These are phyloP conservation scores for Simmondsia chinensis DNA, from an alignment of 148 eudicot genomes.

Conservation along the genomic window DNA sequence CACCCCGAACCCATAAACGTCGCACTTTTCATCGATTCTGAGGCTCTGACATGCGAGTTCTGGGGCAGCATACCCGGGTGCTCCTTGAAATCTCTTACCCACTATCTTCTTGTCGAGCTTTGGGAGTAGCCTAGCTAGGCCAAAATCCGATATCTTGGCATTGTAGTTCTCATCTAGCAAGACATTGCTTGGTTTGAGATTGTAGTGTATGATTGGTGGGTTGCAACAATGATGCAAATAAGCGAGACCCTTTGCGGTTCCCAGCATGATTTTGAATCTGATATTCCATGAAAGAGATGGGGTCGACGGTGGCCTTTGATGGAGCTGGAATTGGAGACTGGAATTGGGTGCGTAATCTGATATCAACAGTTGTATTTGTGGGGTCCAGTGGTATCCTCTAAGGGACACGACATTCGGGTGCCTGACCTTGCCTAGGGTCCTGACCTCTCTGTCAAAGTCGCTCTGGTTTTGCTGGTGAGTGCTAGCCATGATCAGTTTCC, in stretches of 20 bases:
- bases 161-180: conserved; percentile 63
- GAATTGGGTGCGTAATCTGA: conserved; percentile 61
- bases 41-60: conserved; percentile 85
- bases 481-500: conserved; percentile 56
- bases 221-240: conserved; percentile 78
- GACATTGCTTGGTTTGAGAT: conserved; percentile 81
- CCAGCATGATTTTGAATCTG: conserved; percentile 65
- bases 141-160: conserved; percentile 78
- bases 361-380: conserved; percentile 68
- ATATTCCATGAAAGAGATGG: conserved; percentile 60
- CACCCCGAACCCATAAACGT: conserved; percentile 84
- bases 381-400: conserved; percentile 92
- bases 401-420: conserved; percentile 58
- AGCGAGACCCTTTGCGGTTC: conserved; percentile 79
- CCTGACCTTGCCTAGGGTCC: conserved; percentile 62
- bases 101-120: conserved; percentile 45
- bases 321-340: conserved; percentile 59
- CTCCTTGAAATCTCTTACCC: conserved; percentile 64
- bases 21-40: conserved; percentile 87
- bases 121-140: conserved; percentile 49
- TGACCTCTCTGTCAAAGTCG: conserved; percentile 77
- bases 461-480: conserved; percentile 55
- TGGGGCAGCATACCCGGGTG: conserved; percentile 86
- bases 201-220: conserved; percentile 85
- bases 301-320: conserved; percentile 33